Base-by-base conservation (phyloP, 2,329 filamentous ascomycete species). In the Xylaria sp. region DNA sequence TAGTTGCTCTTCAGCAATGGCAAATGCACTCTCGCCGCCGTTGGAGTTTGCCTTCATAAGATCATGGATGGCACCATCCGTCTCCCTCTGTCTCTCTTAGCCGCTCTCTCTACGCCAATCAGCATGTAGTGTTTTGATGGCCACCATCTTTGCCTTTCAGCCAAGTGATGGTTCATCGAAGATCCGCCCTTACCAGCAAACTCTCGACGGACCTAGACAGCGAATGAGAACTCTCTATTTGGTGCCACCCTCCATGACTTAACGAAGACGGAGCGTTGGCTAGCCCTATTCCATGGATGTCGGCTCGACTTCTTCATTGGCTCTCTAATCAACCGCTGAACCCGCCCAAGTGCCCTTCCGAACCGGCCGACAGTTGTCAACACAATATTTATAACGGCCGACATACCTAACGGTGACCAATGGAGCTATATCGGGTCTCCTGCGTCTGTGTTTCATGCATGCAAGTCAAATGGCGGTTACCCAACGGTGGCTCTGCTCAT, bases 371-470 rank as follows among this genome's bases (percentile, higher is more conserved):
- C 56, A 62, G 65, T 63, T 57, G 28, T 61, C 60, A 13, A 57
- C 38, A 44, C 42, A 57, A 57, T 54, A 11, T 59, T 61, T 53
- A 51, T 31, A 65, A 65, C 44, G 40, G 63, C 54, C 31, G 49
- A 42, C 57, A 51, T 65, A 60, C 67, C 68, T 26, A 59, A 73
- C 71, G 70, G 70, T 70, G 71, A 68, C 71, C 72, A 70, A 73
- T 63, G 57, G 70, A 71, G 71, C 70, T 72, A 67, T 69, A 69
- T 70, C 63, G 69, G 71, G 57, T 66, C 71, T 74, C 72, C 74
- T 76, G 74, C 74, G 74, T 71, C 72, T 72, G 57, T 71, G 71
- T 74, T 73, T 73, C 69, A 74, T 74, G 71, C 74, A 74, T 73
- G 71, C 69, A 75, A 67, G 74, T 73, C 73, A 73, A 72, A 70